phyloP scores from a whole-genome alignment of 164 flowering plant genomes.

The Aristolochia fimbriata region DNA sequence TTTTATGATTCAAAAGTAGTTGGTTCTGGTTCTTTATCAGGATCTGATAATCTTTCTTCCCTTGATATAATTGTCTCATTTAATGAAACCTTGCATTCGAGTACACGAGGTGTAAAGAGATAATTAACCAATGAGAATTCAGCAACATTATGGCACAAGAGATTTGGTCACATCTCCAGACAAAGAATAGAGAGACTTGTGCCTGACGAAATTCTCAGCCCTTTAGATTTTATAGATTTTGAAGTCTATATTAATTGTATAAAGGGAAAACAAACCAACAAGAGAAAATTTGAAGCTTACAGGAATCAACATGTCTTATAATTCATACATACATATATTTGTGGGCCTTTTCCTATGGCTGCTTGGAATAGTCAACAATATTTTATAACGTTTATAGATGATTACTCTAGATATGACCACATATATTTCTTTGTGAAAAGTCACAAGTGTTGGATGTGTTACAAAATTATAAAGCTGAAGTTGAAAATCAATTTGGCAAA shows the following conservation, averaged over 20 bases:
- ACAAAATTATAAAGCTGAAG: too few species aligned
- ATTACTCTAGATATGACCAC: not conserved
- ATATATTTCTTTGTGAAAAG: not conserved
- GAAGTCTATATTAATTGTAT: conserved; percentile 6
- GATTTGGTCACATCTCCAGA: not conserved
- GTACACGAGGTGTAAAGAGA: not conserved
- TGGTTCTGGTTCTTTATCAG: not conserved
- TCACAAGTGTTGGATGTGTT: too few species aligned
- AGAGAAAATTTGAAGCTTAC: conserved; percentile 1
- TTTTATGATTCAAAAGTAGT: conserved; percentile 2
- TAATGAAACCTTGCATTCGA: conserved; percentile 1
- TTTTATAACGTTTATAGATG: too few species aligned
- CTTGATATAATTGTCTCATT: conserved; percentile 1
- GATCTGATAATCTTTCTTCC: not conserved
- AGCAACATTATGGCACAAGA: conserved; percentile 4
- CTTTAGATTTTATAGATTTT: conserved; percentile 2
- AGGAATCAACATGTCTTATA: too few species aligned
- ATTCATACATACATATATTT: too few species aligned
- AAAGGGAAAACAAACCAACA: conserved; percentile 4
- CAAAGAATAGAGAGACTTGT: too few species aligned
- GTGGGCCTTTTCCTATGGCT: conserved; percentile 6
- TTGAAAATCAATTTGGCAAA: too few species aligned
- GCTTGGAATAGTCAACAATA: conserved; percentile 9
- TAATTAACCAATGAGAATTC: conserved; percentile 10
- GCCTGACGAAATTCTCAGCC: too few species aligned